Percentiles rank a stretch among this genome's conserved stretches.
These are phyloP conservation scores for Heritiera fomes DNA, from an alignment of 345 rosid genomes.

Conservation along the genomic window DNA sequence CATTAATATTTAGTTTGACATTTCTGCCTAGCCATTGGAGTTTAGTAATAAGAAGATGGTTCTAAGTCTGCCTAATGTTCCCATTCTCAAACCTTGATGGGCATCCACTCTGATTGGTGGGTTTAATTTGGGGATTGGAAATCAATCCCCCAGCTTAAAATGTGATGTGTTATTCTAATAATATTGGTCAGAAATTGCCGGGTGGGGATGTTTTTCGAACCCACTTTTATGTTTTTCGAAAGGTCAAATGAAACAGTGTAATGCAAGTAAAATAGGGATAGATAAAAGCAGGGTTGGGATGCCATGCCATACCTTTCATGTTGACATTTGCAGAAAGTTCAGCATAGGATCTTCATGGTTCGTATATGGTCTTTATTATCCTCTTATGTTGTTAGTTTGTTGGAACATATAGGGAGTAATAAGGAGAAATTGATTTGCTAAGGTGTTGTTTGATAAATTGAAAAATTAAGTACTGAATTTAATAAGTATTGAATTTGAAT, in stretches of 20 bases:
- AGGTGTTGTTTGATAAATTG: too few relatives aligned
- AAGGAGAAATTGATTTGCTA: not conserved
- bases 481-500: too few relatives aligned
- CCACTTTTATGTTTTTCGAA: not conserved
- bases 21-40: not conserved
- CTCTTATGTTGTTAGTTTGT: not conserved
- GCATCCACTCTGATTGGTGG: not conserved
- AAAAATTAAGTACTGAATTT: too few relatives aligned
- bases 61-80: not conserved
- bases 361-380: not conserved
- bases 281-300: not conserved
- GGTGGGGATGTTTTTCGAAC: not conserved
- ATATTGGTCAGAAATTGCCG: not conserved
- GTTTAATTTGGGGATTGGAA: not conserved
- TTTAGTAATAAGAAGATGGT: not conserved
- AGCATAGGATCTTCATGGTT: not conserved
- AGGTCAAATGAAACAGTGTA: not conserved
- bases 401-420: not conserved
- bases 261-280: conserved; percentile 1
- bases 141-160: not conserved
- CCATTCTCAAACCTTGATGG: not conserved
- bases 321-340: not conserved
- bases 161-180: not conserved
- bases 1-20: conserved; percentile 6
- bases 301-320: not conserved